Evolutionary conservation across 495 filamentous ascomycete species (phyloP).

Genomic region (Astrothelium subdiscretum): DNA sequence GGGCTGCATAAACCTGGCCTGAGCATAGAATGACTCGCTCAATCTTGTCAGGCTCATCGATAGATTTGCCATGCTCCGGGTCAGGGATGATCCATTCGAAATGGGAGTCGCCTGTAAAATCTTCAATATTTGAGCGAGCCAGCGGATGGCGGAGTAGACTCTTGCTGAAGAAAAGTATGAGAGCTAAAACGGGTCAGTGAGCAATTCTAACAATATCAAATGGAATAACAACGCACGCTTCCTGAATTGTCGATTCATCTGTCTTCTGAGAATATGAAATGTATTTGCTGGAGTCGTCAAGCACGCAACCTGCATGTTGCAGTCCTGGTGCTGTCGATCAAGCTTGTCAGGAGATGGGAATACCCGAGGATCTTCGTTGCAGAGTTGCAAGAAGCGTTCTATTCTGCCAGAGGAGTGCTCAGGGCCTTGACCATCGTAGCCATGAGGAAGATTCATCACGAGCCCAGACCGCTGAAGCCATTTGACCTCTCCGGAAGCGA

Average conservation of each 20-base stretch:
- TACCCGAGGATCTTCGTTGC: slow-evolving; percentile 91
- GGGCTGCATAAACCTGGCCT: slow-evolving; percentile 84
- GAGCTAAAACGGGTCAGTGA: slow-evolving; percentile 40
- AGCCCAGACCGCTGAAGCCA: slow-evolving; percentile 96
- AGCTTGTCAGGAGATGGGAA: slow-evolving; percentile 82
- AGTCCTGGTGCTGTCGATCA: slow-evolving; percentile 96
- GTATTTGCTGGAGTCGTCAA: slow-evolving; percentile 86
- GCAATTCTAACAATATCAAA: background rate
- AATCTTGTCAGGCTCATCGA: slow-evolving; percentile 74
- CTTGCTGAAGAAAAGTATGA: slow-evolving; percentile 97
- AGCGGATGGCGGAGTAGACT: slow-evolving; percentile 83
- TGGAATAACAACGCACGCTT: slow-evolving; percentile 61
- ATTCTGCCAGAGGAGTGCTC: slow-evolving; percentile 97
- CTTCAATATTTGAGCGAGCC: slow-evolving; percentile 75
- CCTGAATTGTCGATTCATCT: slow-evolving; percentile 98
- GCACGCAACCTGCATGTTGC: slow-evolving; percentile 97
- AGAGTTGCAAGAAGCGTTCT: slow-evolving; percentile 94
- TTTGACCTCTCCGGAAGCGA: slow-evolving; percentile 93
- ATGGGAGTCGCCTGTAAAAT: slow-evolving; percentile 80
- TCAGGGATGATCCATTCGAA: slow-evolving; percentile 95
- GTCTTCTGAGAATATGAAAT: slow-evolving; percentile 91
- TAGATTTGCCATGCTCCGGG: slow-evolving; percentile 60
- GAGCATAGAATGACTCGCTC: slow-evolving; percentile 89
- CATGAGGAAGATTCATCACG: slow-evolving; percentile 88
- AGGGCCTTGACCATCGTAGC: slow-evolving; percentile 95